Conservation (phyloP, 805 yeast genomes). For the Candida succiphila region DNA sequence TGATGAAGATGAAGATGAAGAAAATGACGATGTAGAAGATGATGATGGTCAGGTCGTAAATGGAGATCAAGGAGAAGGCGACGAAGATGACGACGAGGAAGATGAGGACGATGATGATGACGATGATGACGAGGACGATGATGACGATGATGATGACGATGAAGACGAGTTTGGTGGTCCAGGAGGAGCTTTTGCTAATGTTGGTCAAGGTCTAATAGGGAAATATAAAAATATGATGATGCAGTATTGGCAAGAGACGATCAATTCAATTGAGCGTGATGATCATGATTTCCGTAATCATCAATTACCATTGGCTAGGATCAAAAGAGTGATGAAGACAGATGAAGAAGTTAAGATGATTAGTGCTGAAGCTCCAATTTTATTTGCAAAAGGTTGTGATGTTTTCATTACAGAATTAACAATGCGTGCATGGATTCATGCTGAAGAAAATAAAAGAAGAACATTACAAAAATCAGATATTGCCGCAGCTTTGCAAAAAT, state of each 20-base stretch:
- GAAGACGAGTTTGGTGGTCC: conserved; percentile 25
- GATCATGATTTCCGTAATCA: conserved; percentile 91
- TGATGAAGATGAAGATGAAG: conserved; percentile 11
- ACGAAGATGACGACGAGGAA: conserved; percentile 9
- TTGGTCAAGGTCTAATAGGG: conserved; percentile 85
- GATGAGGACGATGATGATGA: conserved; percentile 4
- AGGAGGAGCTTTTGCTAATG: conserved; percentile 46
- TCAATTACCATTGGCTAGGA: conserved; percentile 90
- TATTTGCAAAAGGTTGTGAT: conserved; percentile 97
- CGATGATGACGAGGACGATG: conserved; percentile 22
- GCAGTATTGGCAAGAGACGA: conserved; percentile 96
- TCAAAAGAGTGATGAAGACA: conserved; percentile 95
- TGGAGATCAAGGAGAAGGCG: conserved; percentile 15
- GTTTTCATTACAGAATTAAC: conserved; percentile 93
- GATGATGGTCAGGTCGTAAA: no score
- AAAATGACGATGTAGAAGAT: conserved; percentile 16
- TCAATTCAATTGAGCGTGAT: conserved; percentile 79
- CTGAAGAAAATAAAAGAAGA: conserved; percentile 91
- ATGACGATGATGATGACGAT: conserved; percentile 24
- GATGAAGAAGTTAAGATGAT: conserved; percentile 97
- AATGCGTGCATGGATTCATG: conserved; percentile 98
- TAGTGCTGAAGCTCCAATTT: conserved; percentile 94
- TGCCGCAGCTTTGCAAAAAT: conserved; percentile 87
- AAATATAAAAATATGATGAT: conserved; percentile 80
- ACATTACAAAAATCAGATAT: conserved; percentile 92